Evolutionary conservation across 2,329 filamentous ascomycete genomes (phyloP).

Genomic region (Phialophora chinensis): DNA sequence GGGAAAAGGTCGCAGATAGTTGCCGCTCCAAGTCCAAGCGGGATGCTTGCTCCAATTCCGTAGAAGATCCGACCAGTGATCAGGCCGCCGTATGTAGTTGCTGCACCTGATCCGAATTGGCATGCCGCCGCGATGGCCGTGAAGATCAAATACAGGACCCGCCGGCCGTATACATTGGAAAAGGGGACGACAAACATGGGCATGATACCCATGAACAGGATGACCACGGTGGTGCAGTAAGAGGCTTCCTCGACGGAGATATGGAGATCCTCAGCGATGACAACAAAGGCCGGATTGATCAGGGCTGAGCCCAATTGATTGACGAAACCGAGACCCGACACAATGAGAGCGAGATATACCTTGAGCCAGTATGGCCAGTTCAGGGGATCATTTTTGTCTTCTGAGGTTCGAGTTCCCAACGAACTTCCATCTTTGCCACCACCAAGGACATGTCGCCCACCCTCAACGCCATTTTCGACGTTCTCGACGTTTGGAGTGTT

Average conservation of each 20-base stretch:
- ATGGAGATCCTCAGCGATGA: conserved; percentile 40
- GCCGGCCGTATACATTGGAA: conserved; percentile 14
- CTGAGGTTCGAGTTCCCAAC: neutral
- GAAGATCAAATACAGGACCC: conserved; percentile 11
- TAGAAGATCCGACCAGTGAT: conserved; percentile 8
- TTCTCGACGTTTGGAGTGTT: neutral
- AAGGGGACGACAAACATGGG: conserved; percentile 11
- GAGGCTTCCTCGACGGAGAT: conserved; percentile 43
- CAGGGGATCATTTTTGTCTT: neutral
- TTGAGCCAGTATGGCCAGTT: conserved; percentile 12
- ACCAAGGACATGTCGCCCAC: neutral
- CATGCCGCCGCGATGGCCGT: neutral
- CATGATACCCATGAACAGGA: conserved; percentile 36
- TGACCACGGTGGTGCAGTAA: conserved; percentile 45
- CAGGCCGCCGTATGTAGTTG: conserved; percentile 1
- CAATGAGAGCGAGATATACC: neutral
- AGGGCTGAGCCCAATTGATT: conserved; percentile 32
- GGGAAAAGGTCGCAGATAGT: conserved; percentile 13
- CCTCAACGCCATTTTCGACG: neutral
- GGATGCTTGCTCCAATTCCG: conserved; percentile 11
- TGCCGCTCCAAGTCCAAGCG: conserved; percentile 11
- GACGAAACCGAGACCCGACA: neutral
- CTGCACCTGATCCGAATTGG: conserved; percentile 2
- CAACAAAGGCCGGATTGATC: conserved; percentile 44
- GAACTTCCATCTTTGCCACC: neutral